Evolutionary conservation across 2,329 filamentous ascomycete genomes (phyloP), one percentile per base, ranked within the genome.

Genomic region (Aureobasidium musti): DNA sequence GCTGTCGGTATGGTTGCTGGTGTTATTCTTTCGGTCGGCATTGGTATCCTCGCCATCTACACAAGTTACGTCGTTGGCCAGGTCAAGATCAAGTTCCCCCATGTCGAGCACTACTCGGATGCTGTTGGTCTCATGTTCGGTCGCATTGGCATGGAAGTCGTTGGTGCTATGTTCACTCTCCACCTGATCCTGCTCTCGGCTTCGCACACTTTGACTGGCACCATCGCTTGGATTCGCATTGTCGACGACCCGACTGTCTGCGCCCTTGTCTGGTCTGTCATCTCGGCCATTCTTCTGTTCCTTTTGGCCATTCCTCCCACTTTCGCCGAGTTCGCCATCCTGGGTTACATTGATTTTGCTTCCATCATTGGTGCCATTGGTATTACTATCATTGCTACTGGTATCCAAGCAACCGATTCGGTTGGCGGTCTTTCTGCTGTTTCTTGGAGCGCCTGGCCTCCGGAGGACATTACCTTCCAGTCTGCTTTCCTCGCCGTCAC

Each of bases 401-500:
- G 74, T 19, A 67, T 77, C 35, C 63, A 75, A 28, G 74, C 74
- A 3, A 33, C 49, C 67, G 68, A 72, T 3, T 61, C 67, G 1
- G 68, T 71, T 0, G 75, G 75, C 17, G 76, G 76, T 23, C 67
- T 77, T 19, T 67, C 70, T 17, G 72, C 67, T 11, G 75, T 77
- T 1, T 67, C 74, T 37, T 78, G 76, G 76, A 71, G 70, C 35
- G 69, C 73, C 11, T 77, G 76, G 74, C 76, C 77, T 21, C 73
- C 74, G 5, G 68, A 69, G 21, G 73, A 73, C 53, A 75, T 74
- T 5, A 73, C 76, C 21, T 74, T 90, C 56, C 79, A 81, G 64
- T 80, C 84, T 52, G 87, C 80, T n/a, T 89, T 90, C 75, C 81
- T 87, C 8, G 83, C 86, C 26, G 83, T 89, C 57, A 84, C 83